Evolutionary conservation across 352 stramenopile genomes (phyloP).

Genomic region (Pythium rishiriense): DNA sequence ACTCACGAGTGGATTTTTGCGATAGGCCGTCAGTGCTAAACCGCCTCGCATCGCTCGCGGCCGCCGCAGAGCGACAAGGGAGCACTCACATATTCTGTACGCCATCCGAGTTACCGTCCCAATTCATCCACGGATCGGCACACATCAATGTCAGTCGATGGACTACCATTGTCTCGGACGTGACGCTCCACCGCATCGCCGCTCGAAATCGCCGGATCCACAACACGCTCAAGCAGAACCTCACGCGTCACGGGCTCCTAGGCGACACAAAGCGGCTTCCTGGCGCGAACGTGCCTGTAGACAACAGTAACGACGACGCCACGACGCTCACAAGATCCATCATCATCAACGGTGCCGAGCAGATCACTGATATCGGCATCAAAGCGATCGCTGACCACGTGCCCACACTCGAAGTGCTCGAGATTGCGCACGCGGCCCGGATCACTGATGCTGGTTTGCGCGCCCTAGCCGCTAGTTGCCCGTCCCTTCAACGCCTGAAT

Average conservation of each 20-base stretch:
- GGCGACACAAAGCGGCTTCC: neutral
- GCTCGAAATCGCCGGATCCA: conserved; percentile 59
- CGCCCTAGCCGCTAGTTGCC: conserved; percentile 48
- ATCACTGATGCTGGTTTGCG: conserved; percentile 65
- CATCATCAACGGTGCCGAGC: conserved; percentile 62
- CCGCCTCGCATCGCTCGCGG: conserved; percentile 23
- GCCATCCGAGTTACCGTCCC: conserved; percentile 49
- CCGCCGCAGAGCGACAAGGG: conserved; percentile 18
- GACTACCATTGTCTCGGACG: conserved; percentile 70
- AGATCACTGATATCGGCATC: conserved; percentile 63
- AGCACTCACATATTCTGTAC: conserved; percentile 25
- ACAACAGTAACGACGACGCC: conserved; percentile 10
- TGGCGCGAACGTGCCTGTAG: neutral
- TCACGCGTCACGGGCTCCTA: conserved; percentile 25
- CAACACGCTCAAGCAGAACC: conserved; percentile 21
- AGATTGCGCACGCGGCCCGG: conserved; percentile 41
- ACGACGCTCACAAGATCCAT: conserved; percentile 38
- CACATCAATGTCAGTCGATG: conserved; percentile 61
- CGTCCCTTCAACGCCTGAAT: conserved; percentile 51
- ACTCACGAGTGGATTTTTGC: too few relatives aligned
- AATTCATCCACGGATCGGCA: conserved; percentile 51
- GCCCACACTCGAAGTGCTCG: conserved; percentile 52
- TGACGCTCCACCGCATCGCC: conserved; percentile 57
- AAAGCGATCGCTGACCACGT: conserved; percentile 50
- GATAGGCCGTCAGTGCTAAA: conserved; percentile 33